Evolutionary conservation across 441 rosid genomes (phyloP).

Genomic region (Gossypium schwendimanii): DNA sequence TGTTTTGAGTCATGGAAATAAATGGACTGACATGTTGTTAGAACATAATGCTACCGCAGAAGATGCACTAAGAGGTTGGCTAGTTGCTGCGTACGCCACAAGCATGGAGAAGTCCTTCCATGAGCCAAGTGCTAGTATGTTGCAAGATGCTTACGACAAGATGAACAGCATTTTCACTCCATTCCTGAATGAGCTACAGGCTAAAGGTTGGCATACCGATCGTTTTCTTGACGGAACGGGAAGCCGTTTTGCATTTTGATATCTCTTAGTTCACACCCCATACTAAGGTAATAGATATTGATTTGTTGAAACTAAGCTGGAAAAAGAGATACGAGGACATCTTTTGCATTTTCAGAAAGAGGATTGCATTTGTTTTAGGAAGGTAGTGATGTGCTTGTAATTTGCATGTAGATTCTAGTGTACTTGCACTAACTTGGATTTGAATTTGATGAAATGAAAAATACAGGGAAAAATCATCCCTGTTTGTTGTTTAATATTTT

Average conservation of each 20-base stretch:
- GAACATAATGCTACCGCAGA: conserved; percentile 79
- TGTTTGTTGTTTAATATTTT: background rate
- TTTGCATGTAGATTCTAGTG: background rate
- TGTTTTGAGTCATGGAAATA: conserved; percentile 42
- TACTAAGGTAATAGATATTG: background rate
- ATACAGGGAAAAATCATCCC: background rate
- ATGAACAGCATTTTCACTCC: conserved; percentile 49
- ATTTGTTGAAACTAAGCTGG: background rate
- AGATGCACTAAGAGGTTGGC: conserved; percentile 95
- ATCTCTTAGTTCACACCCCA: background rate
- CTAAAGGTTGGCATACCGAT: conserved; percentile 91
- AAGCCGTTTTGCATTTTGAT: conserved; percentile 56
- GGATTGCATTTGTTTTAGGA: background rate
- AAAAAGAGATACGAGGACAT: background rate
- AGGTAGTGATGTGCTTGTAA: background rate
- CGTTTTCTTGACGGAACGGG: conserved; percentile 82
- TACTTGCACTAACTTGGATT: background rate
- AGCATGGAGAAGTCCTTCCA: conserved; percentile 30
- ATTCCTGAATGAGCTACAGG: conserved; percentile 54
- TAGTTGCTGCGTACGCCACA: conserved; percentile 72
- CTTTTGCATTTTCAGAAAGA: background rate
- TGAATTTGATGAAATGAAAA: background rate
- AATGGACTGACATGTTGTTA: conserved; percentile 66
- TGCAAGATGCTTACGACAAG: conserved; percentile 60
- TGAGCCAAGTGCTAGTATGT: conserved; percentile 22